phyloP scores from a whole-genome alignment of 139 green algal species.

The Micractinium conductrix region DNA sequence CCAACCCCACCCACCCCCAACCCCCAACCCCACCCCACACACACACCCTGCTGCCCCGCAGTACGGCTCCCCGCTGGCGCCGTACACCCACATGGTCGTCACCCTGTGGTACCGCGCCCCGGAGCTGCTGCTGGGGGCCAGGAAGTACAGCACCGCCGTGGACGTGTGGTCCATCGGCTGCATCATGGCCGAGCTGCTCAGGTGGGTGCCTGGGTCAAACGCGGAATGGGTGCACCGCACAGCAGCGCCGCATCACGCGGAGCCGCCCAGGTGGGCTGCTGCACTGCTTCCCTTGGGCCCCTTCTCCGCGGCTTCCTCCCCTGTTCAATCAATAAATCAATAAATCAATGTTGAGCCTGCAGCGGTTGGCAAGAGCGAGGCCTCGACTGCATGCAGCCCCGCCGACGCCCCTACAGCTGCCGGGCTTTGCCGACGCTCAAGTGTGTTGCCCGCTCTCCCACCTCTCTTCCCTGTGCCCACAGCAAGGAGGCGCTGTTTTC shows the following conservation, averaged over 20 bases:
- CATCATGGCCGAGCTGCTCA: constrained; percentile 95
- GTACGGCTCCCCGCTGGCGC: constrained; percentile 69
- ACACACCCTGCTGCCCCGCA: constrained; percentile 26
- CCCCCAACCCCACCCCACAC: neutral
- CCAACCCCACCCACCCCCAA: neutral
- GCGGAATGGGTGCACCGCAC: no score
- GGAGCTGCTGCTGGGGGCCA: constrained; percentile 90
- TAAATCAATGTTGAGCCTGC: no score
- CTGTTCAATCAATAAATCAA: no score
- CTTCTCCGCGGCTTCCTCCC: no score
- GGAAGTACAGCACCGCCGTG: constrained; percentile 82
- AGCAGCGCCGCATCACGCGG: no score
- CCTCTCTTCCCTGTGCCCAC: constrained; percentile 77
- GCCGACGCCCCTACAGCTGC: no score
- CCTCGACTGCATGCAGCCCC: no score
- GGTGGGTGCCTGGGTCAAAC: no score
- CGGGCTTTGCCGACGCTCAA: no score
- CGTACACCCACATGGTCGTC: constrained; percentile 85
- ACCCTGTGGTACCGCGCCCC: constrained; percentile 80
- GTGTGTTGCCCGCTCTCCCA: no score
- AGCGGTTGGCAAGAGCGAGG: neutral
- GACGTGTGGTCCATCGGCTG: constrained; percentile 93
- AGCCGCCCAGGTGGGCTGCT: no score
- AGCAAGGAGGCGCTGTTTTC: constrained; percentile 66
- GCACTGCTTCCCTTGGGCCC: no score